A percentile compares a stretch with the other conserved stretches of the same genome.
Evolutionary conservation across 148 eudicot genomes (phyloP).

Genomic region (Nyssa sinensis): DNA sequence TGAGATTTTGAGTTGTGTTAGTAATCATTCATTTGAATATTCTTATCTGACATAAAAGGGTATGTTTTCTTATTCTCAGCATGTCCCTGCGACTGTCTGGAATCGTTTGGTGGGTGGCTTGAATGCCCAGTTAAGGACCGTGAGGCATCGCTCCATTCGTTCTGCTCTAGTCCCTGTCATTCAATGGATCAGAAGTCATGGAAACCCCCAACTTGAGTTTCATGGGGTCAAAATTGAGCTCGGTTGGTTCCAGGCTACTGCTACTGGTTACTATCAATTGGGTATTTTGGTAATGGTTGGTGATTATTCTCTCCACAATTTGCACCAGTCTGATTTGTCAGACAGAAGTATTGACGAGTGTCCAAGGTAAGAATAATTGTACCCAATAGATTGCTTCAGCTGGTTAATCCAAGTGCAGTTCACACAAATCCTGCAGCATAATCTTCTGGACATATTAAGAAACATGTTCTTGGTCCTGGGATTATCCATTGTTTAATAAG

Average conservation of each 20-base stretch:
- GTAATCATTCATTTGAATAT: background rate
- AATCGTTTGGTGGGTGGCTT: slow-evolving; percentile 76
- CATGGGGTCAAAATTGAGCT: slow-evolving; percentile 79
- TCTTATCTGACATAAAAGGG: slow-evolving; percentile 15
- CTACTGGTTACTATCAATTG: slow-evolving; percentile 73
- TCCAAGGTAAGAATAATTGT: slow-evolving; percentile 39
- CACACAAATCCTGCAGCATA: background rate
- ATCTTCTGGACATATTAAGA: background rate
- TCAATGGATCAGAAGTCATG: slow-evolving; percentile 71
- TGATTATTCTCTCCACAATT: slow-evolving; percentile 40
- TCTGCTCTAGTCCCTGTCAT: slow-evolving; percentile 62
- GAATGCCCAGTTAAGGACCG: slow-evolving; percentile 79
- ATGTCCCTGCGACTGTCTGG: slow-evolving; percentile 83
- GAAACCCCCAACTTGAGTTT: slow-evolving; percentile 76
- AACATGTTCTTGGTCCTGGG: too few relatives aligned
- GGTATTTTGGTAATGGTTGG: slow-evolving; percentile 69
- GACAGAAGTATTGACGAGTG: slow-evolving; percentile 33
- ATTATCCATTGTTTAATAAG: background rate
- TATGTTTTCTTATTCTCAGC: slow-evolving; percentile 39
- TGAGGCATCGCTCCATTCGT: slow-evolving; percentile 60
- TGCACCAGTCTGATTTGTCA: slow-evolving; percentile 33
- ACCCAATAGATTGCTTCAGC: background rate
- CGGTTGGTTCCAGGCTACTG: slow-evolving; percentile 84
- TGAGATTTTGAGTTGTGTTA: background rate
- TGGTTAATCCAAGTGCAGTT: background rate